Evolutionary conservation across 2,329 filamentous ascomycete species (phyloP), one percentile per base, ranked within the genome.

Genomic region (Domatiomyces catenatus): DNA sequence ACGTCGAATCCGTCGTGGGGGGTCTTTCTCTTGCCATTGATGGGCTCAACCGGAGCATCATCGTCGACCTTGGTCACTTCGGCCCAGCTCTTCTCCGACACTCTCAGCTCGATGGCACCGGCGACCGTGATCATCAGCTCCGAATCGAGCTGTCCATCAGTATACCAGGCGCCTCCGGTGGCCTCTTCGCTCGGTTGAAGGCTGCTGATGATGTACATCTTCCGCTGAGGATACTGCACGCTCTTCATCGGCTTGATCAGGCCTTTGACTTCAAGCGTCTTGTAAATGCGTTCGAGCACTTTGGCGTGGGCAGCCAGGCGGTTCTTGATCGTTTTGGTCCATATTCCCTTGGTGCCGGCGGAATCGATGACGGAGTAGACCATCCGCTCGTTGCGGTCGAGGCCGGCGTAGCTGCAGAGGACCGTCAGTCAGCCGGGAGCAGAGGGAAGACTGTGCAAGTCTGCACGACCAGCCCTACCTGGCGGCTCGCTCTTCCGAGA

Each of bases 81-180:
- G 60, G 82, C 81, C 68, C 85, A 88, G 61, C 84, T 90, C 61
- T 80, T 74, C 8, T 72, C 72, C 60, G 83, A 81, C 54, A 94
- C 79, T 54, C 80, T 81, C 56, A 83, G 78, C 59, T 86, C 84
- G 48, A 94, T 50, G 10, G 54, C 50, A 8, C 43, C 44, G 10
- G 58, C 79, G 47, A 95, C 73, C 43, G 80, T 79, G 51, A 85
- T 80, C 60, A 96, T 89, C 64, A 98, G 86, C 52, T 84, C 84
- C 56, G 85, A 82, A 67, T 98, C 92, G 10, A 96, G 76, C 57
- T 89, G 84, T 48, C 87, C 86, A 36, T 50, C 49, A 6, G 86
- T 89, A 66, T 92, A 95, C 86, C 90, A 98, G 7, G 87, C 84
- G 1, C 92, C 92, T 46, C 92, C 92, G 0, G 88, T 94, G 46